Base-by-base conservation (phyloP, 192 early-diverging fungal species). In the Cladochytrium replicatum region DNA sequence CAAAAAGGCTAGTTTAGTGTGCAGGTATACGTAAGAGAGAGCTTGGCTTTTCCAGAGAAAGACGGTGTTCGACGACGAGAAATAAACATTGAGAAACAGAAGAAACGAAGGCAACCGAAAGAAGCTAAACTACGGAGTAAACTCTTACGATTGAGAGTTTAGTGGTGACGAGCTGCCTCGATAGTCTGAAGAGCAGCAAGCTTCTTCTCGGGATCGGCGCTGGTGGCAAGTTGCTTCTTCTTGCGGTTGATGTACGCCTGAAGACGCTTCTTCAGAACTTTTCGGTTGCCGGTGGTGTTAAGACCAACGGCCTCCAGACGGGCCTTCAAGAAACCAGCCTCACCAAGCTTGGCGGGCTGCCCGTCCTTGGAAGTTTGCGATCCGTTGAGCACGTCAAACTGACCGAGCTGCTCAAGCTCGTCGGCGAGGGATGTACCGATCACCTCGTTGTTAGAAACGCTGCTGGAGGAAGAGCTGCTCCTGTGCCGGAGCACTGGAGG, bases 211-310 rank as follows among this genome's bases (percentile, higher is more conserved):
- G n/a, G n/a, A n/a, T n/a, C n/a, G n/a, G n/a, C n/a, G n/a, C n/a
- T n/a, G n/a, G n/a, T n/a, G n/a, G n/a, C n/a, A n/a, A n/a, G n/a
- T n/a, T n/a, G n/a, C 54, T 48, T 59, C 46, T 58, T 46, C 53
- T 59, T 59, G 19, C 30, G 19, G 9, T 37, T 29, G 28, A 50
- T 9, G 38, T 48, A 55, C 3, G 32, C 6, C 29, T 60, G 6
- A 32, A 59, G 37, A 17, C 57, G 4, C 44, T 59, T 59, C 46
- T 60, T 61, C 39, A 59, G 37, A 28, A 48, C 22, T 41, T 43
- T 42, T 3, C 57, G 38, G 54, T 59, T 59, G 40, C 57, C 56
- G 6, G 37, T 43, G 6, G 57, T 59, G 45, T 24, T 58, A 9
- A 59, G 24, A 6, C 57, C 57, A 50, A 49, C 6, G 9, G 39